Evolutionary conservation across 176 grass and related monocot genomes (phyloP).

Genomic region (Aegilops sharonensis): DNA sequence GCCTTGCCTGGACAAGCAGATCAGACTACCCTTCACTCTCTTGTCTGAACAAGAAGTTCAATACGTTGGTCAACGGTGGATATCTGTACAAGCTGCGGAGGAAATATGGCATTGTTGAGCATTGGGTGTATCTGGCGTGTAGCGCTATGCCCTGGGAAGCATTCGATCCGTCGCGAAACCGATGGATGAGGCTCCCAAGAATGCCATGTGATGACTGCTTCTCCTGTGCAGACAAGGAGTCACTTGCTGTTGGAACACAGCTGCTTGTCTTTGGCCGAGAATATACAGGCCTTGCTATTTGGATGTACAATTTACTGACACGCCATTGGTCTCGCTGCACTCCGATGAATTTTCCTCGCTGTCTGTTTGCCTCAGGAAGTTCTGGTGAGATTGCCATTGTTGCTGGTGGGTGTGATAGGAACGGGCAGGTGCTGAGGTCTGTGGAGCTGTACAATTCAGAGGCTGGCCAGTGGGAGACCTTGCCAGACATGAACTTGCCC

Average conservation of each 20-base stretch:
- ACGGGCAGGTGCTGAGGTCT: constrained; percentile 59
- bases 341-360: constrained; percentile 78
- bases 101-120: constrained; percentile 66
- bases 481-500: constrained; percentile 75
- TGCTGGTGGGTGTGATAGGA: constrained; percentile 79
- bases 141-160: constrained; percentile 88
- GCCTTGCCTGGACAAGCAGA: constrained; percentile 77
- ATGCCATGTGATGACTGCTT: constrained; percentile 93
- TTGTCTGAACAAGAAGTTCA: constrained; percentile 78
- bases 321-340: constrained; percentile 65
- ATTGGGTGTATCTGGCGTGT: constrained; percentile 90
- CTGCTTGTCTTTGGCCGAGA: constrained; percentile 93
- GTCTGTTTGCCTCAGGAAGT: constrained; percentile 79
- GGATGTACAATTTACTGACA: constrained; percentile 76
- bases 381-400: constrained; percentile 71
- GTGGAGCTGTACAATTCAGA: constrained; percentile 92
- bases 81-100: constrained; percentile 79
- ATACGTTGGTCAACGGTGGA: constrained; percentile 70
- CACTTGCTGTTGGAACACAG: constrained; percentile 83
- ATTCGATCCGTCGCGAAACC: constrained; percentile 65
- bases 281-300: constrained; percentile 76
- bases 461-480: constrained; percentile 57
- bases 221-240: constrained; percentile 88
- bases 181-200: constrained; percentile 86
- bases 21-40: constrained; percentile 75